Conservation (phyloP, 192 early-diverging fungal genomes). For the Cladochytrium replicatum region DNA sequence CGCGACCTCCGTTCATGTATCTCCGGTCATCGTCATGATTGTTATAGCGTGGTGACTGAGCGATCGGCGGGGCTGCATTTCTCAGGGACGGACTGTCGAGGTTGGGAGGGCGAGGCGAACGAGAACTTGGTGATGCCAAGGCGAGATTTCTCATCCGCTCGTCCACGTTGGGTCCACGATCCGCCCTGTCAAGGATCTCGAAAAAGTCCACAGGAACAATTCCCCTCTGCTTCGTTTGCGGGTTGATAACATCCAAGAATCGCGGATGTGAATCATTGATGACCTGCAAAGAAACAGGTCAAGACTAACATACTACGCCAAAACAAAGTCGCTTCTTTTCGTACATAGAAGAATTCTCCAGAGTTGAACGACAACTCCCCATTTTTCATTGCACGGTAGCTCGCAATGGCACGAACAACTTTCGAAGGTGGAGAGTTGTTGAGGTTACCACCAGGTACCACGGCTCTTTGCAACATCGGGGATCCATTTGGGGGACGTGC, state of each 20-base stretch:
- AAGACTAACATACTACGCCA: background rate
- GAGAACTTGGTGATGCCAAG: too few relatives aligned
- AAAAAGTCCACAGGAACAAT: background rate
- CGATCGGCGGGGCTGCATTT: background rate
- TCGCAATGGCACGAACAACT: conserved; percentile 18
- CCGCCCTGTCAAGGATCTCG: background rate
- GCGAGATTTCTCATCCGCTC: too few relatives aligned
- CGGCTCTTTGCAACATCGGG: too few relatives aligned
- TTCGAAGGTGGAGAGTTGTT: conserved; percentile 35
- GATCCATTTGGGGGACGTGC: too few relatives aligned
- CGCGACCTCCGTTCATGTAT: background rate
- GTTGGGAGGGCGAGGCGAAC: too few relatives aligned
- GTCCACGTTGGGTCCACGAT: too few relatives aligned
- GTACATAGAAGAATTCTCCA: conserved; percentile 46
- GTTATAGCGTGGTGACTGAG: background rate
- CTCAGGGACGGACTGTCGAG: too few relatives aligned
- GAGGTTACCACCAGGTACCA: too few relatives aligned
- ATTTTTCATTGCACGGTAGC: conserved; percentile 11
- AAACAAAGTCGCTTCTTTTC: background rate
- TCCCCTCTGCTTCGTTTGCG: conserved; percentile 21
- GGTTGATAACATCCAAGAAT: conserved; percentile 35
- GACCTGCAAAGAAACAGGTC: conserved; percentile 11
- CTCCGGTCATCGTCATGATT: background rate
- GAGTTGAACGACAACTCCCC: conserved; percentile 26
- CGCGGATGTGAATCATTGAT: conserved; percentile 10